Base-by-base conservation (phyloP, 306 rosid species). In the Vigna trinervia region DNA sequence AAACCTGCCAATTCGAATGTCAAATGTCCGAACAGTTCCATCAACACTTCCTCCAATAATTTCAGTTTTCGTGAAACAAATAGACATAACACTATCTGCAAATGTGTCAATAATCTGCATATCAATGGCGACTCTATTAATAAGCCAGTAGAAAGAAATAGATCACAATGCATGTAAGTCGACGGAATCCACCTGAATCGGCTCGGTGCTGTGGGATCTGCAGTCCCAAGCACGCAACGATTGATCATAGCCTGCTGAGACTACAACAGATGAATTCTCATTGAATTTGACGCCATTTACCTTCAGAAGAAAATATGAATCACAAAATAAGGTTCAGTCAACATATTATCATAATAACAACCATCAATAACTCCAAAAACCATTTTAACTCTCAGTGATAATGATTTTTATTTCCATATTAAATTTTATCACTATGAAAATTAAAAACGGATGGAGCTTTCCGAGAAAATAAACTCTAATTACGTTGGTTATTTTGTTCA, bases 161-260 rank as follows among this genome's bases (percentile, higher is more conserved):
- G 20, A 70, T 41, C 15, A 28, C 28, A 51, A 14, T 30, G 30
- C 17, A 26, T 13, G 48, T 15, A 46, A 51, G 61, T n/a, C 12
- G 20, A 64, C 11, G 81, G 71, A 48, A 56, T 61, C 60, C 58
- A 92, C 98, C 95, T 91, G 97, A 82, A 92, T 83, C 38, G 96
- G 92, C 75, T 91, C 94, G 5, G 88, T 91, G 85, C 93, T 96
- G 74, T 96, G 96, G 73, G 99, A 96, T 86, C 93, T 86, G 81
- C 96, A 91, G 84, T 92, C 97, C 99, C 97, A 92, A 84, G 93
- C 96, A 51, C 94, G 94, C 89, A 96, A 74, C 0, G 97, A 96
- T 83, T 91, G 97, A 84, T 96, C 94, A 85, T 89, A 96, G 38
- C 99, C 93, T 1, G 97, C 94, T 19, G 97, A 96, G 79, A 96